phyloP scores from a whole-genome alignment of 805 yeast species.

The Metschnikowia hibisci region DNA sequence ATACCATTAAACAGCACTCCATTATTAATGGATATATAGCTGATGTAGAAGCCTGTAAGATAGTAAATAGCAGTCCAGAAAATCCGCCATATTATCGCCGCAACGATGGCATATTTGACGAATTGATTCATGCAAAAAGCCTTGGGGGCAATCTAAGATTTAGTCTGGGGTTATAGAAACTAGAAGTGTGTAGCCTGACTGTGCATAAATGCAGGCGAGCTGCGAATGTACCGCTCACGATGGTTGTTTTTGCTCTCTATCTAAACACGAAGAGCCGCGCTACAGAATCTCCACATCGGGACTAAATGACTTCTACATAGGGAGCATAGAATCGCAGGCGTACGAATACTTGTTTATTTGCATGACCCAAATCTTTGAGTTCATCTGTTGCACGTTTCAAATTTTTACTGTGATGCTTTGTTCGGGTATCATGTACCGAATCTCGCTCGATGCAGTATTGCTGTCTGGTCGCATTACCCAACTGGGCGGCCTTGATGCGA shows the following conservation, averaged over 20 bases:
- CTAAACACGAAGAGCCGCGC: conserved; percentile 5
- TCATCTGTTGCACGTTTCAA: too few relatives aligned
- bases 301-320: too few relatives aligned
- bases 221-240: conserved; percentile 2
- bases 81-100: conserved; percentile 23
- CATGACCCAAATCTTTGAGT: too few relatives aligned
- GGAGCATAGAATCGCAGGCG: too few relatives aligned
- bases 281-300: not conserved
- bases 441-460: conserved; percentile 4
- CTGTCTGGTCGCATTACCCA: conserved; percentile 1
- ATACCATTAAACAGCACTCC: conserved; percentile 37
- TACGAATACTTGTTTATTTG: too few relatives aligned
- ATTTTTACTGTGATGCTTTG: not conserved
- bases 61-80: conserved; percentile 31
- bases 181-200: not conserved
- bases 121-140: conserved; percentile 4
- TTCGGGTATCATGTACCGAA: not conserved
- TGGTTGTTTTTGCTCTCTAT: conserved; percentile 1
- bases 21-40: conserved; percentile 32
- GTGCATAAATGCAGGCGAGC: conserved; percentile 4
- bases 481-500: not conserved
- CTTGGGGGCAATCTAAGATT: not conserved
- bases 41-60: conserved; percentile 31
- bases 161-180: not conserved
- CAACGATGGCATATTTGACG: conserved; percentile 6